These are phyloP conservation scores for Dittrichia graveolens DNA, from an alignment of 129 eudicot species.

Conservation along the genomic window DNA sequence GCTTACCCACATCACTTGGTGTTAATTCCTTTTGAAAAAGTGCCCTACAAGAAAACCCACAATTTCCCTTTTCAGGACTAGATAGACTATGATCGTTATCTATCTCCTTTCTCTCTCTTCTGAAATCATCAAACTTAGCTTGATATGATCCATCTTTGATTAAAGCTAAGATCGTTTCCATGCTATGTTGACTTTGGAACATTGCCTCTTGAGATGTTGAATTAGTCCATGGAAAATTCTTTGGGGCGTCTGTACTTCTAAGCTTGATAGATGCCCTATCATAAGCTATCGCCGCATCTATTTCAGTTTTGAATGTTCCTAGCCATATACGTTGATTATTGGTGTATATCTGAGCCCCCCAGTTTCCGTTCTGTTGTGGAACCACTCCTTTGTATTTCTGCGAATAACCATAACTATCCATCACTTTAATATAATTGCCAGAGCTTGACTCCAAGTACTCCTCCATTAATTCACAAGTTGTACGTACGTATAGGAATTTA, in stretches of 20 bases:
- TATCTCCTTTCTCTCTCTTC: slow-evolving; percentile 6
- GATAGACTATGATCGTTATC: background rate
- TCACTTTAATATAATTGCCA: background rate
- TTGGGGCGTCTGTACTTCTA: slow-evolving; percentile 44
- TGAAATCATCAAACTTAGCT: slow-evolving; percentile 53
- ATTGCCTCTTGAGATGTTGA: slow-evolving; percentile 49
- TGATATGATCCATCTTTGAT: slow-evolving; percentile 80
- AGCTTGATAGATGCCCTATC: slow-evolving; percentile 74
- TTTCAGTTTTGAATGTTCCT: slow-evolving; percentile 71
- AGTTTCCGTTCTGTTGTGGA: slow-evolving; percentile 60
- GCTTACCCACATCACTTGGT: slow-evolving; percentile 84
- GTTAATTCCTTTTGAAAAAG: slow-evolving; percentile 80
- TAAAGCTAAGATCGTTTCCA: slow-evolving; percentile 49
- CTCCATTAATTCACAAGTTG: slow-evolving; percentile 27
- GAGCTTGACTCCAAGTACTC: slow-evolving; percentile 4
- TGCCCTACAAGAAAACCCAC: slow-evolving; percentile 33
- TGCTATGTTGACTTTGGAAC: slow-evolving; percentile 48
- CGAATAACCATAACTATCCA: slow-evolving; percentile 25
- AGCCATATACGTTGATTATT: slow-evolving; percentile 75
- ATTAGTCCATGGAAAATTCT: slow-evolving; percentile 59
- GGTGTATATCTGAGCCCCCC: slow-evolving; percentile 89
- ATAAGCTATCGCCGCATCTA: slow-evolving; percentile 76
- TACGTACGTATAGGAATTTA: background rate
- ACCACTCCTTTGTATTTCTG: slow-evolving; percentile 81
- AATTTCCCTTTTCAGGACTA: slow-evolving; percentile 24